A percentile compares a stretch with the other conserved stretches of the same genome.
Evolutionary conservation across 2,329 filamentous ascomycete genomes (phyloP).

Genomic region (Aspergillus proliferans): DNA sequence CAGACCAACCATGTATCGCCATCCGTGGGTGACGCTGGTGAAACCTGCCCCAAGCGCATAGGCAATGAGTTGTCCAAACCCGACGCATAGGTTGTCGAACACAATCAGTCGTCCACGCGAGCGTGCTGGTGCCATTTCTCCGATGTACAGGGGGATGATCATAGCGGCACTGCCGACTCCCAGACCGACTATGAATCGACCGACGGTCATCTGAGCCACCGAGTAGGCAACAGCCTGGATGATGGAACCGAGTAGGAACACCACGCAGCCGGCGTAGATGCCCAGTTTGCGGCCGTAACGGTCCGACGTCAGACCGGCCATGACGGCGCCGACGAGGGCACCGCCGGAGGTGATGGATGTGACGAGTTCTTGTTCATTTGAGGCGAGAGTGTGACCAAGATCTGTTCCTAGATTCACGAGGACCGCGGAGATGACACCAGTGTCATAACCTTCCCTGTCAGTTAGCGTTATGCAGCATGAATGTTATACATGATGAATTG

Average conservation of each 20-base stretch:
- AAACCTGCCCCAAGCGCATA: slow-evolving; percentile 39
- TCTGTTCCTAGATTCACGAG: slow-evolving; percentile 28
- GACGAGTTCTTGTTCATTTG: slow-evolving; percentile 44
- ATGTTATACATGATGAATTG: background rate
- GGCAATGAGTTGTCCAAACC: slow-evolving; percentile 33
- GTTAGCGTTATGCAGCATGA: background rate
- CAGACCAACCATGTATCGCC: slow-evolving; percentile 45
- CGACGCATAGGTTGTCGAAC: slow-evolving; percentile 26
- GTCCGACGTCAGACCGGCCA: slow-evolving; percentile 30
- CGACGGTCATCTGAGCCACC: slow-evolving; percentile 39
- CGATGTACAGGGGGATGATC: slow-evolving; percentile 33
- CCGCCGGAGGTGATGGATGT: slow-evolving; percentile 47
- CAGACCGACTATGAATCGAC: slow-evolving; percentile 44
- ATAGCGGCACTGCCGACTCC: slow-evolving; percentile 45
- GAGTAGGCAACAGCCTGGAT: slow-evolving; percentile 30
- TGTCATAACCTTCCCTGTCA: slow-evolving; percentile 38
- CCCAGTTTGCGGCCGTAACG: background rate
- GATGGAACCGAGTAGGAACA: slow-evolving; percentile 35
- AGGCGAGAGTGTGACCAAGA: slow-evolving; percentile 32
- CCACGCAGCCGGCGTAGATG: slow-evolving; percentile 21
- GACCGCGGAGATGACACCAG: slow-evolving; percentile 40
- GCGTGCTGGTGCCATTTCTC: slow-evolving; percentile 12
- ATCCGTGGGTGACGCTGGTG: slow-evolving; percentile 38
- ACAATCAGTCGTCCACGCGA: slow-evolving; percentile 15
- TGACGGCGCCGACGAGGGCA: slow-evolving; percentile 39